A percentile compares a stretch with the other conserved stretches of the same genome.
Evolutionary conservation across 1,139 yeast genomes (phyloP).

Genomic region (Suhomyces coccinellae): DNA sequence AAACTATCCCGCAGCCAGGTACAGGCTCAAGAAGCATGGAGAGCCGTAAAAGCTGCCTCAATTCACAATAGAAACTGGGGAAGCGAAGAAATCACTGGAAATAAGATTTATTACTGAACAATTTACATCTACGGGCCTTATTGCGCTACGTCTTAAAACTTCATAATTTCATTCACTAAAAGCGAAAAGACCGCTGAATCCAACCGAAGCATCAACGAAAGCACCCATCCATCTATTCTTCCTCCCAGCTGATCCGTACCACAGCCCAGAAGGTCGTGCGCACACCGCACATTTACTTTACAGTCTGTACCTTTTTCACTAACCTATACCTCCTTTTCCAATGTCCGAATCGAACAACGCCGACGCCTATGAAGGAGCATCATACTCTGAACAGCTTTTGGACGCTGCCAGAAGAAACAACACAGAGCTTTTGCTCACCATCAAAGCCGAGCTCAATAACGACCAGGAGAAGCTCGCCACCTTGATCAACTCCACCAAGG

Average conservation of each 20-base stretch:
- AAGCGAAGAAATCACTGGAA: no score
- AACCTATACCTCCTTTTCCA: background rate
- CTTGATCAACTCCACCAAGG: slow-evolving; percentile 68
- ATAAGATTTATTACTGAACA: no score
- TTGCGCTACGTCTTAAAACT: no score
- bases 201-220: no score
- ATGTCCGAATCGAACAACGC: slow-evolving; percentile 16
- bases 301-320: background rate
- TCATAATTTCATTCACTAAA: no score
- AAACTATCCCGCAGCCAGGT: no score
- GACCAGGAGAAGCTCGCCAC: slow-evolving; percentile 52
- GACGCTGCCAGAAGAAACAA: slow-evolving; percentile 91
- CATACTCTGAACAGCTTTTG: slow-evolving; percentile 73
- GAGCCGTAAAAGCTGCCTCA: no score
- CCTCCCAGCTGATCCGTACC: background rate
- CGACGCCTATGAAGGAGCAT: slow-evolving; percentile 82
- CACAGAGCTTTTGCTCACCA: slow-evolving; percentile 64
- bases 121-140: no score
- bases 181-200: no score
- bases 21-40: no score
- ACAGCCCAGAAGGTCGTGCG: slow-evolving; percentile 3
- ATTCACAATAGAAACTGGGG: no score
- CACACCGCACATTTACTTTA: background rate
- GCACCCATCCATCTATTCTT: no score
- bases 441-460: slow-evolving; percentile 48